Evolutionary conservation across 441 rosid species (phyloP), one percentile per base, ranked within the genome.

Genomic region (Adansonia madagascariensis): DNA sequence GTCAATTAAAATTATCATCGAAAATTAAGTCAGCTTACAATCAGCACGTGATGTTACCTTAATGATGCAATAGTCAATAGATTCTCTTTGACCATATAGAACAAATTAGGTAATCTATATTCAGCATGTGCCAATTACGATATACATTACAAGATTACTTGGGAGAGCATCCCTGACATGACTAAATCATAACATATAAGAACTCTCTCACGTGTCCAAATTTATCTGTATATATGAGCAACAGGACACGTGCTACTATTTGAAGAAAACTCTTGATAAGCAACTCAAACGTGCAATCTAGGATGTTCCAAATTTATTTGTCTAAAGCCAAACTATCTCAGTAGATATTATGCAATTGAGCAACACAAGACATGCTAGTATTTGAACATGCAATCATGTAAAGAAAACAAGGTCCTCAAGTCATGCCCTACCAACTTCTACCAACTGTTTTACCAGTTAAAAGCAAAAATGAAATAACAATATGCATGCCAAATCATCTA

Each of bases 371-470:
- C 20, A 53, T 72, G 39, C 31, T 17, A 27, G 52, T 55, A 39
- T 27, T 17, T 3, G 39, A 73, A 11, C 41, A 57, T 17, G 55
- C 53, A 56, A 60, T 35, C 8, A 64, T 35, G 43, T 3, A 7
- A 2, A 73, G 39, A 73, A 39, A 18, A 57, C 20, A 57, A 39
- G 64, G 57, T 57, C 39, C 62, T 14, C 55, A 73, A 57, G 55
- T 2, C 67, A 60, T 73, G 76, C 67, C 47, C 67, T 44, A 73
- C 22, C 62, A 57, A 57, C 62, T 57, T 57, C 62, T 57, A 57
- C 31, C 20, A 57, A 57, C 12, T 2, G 3, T 60, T 14, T 60
- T 22, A 44, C 55, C 12, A 39, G 18, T 60, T 44, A 74, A 3
- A 52, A 14, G 6, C 10, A n/a, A 57, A 31, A 55, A 57, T 39